phyloP scores from a whole-genome alignment of 1,284 basidiomycete species.

The Heliocybe sulcata region DNA sequence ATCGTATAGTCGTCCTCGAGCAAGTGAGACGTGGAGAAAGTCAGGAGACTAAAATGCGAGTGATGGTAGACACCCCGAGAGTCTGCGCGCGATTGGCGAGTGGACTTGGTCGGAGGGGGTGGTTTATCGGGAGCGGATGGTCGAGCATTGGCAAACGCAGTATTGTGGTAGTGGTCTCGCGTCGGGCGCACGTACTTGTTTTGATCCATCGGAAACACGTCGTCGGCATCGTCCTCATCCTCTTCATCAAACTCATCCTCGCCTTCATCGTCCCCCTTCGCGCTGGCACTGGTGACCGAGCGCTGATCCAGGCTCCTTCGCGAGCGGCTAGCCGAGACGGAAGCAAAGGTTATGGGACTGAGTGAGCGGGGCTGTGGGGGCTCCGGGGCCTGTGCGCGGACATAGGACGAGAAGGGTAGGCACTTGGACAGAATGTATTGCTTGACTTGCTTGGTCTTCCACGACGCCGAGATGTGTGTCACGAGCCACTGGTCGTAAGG shows the following conservation, averaged over 20 bases:
- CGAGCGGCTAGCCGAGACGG: background rate
- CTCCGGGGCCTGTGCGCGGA: background rate
- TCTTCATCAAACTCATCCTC: background rate
- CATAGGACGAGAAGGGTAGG: background rate
- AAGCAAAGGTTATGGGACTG: constrained; percentile 1
- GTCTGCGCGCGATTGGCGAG: background rate
- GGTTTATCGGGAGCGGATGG: background rate
- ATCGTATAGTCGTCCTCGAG: background rate
- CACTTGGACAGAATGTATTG: constrained; percentile 3
- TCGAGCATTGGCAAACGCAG: background rate
- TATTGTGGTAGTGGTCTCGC: background rate
- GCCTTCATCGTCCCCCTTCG: background rate
- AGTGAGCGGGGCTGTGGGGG: background rate
- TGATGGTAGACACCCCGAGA: background rate
- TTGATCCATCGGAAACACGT: background rate
- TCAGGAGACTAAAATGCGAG: background rate
- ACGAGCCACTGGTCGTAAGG: constrained; percentile 1
- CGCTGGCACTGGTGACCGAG: background rate
- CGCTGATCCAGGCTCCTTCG: background rate
- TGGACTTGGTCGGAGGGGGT: background rate
- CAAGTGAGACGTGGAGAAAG: background rate
- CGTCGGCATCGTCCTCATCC: background rate
- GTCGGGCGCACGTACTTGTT: background rate
- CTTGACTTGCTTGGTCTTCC: constrained; percentile 2
- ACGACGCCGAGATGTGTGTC: background rate